Conservation (phyloP, 1,284 basidiomycete species). For the Golubevia sp. region DNA sequence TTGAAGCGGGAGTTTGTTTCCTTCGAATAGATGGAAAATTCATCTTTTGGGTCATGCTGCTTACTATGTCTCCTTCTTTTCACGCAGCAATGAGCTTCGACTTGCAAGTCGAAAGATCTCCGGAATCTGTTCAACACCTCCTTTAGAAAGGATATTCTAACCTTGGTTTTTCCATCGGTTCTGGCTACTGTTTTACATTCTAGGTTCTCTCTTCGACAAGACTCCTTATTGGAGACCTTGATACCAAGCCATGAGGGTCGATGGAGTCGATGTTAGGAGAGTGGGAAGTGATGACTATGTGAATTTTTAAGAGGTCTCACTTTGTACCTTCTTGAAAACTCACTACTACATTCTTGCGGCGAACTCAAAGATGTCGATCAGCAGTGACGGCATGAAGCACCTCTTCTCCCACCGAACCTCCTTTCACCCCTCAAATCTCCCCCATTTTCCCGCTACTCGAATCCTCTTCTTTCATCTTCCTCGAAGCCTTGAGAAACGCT, state of each 20-base stretch:
- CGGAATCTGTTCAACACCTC: constrained; percentile 19
- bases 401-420: constrained; percentile 22
- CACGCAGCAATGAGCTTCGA: too few relatives aligned
- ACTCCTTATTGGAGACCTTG: constrained; percentile 90
- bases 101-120: constrained; percentile 7
- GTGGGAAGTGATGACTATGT: constrained; percentile 73
- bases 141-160: constrained; percentile 82
- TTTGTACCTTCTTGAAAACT: too few relatives aligned
- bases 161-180: constrained; percentile 77
- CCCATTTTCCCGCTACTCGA: constrained; percentile 12
- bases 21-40: too few relatives aligned
- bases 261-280: constrained; percentile 79
- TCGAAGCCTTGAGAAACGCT: constrained; percentile 71
- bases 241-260: constrained; percentile 80
- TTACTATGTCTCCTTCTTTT: too few relatives aligned
- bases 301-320: too few relatives aligned
- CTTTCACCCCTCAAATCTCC: constrained; percentile 30
- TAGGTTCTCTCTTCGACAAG: constrained; percentile 86
- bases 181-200: constrained; percentile 80
- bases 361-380: too few relatives aligned
- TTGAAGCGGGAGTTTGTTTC: too few relatives aligned
- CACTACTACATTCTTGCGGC: too few relatives aligned
- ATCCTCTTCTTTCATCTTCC: constrained; percentile 24
- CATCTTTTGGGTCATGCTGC: too few relatives aligned
- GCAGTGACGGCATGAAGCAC: too few relatives aligned